Evolutionary conservation across 2,329 filamentous ascomycete species (phyloP).

Genomic region (Geosmithia flava): DNA sequence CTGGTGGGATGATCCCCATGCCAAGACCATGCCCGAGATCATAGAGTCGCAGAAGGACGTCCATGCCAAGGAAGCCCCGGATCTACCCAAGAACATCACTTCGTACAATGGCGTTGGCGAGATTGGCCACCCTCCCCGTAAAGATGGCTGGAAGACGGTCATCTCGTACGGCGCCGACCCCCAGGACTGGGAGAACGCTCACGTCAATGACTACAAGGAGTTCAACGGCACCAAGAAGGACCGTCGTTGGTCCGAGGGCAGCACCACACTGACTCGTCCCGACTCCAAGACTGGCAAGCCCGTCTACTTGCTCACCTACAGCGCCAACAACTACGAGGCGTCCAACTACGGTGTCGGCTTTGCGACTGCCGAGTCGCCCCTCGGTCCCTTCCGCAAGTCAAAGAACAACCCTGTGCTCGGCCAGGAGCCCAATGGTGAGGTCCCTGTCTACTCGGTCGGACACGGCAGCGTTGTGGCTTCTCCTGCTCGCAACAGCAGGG

Average conservation of each 20-base stretch:
- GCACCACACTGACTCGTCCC: constrained; percentile 14
- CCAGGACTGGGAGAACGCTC: constrained; percentile 21
- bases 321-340: constrained; percentile 20
- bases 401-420: constrained; percentile 16
- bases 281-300: constrained; percentile 9
- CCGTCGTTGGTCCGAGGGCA: constrained; percentile 22
- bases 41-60: constrained; percentile 13
- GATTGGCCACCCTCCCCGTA: constrained; percentile 17
- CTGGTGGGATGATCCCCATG: constrained; percentile 21
- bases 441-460: constrained; percentile 19
- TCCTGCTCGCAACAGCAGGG: constrained; percentile 7
- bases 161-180: constrained; percentile 21
- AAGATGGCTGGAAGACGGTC: constrained; percentile 22
- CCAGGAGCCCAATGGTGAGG: constrained; percentile 12
- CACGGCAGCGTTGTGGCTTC: constrained; percentile 21
- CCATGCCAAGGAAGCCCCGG: constrained; percentile 12
- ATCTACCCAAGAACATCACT: constrained; percentile 15
- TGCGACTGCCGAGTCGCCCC: constrained; percentile 16
- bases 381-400: constrained; percentile 19
- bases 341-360: constrained; percentile 23
- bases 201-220: constrained; percentile 18
- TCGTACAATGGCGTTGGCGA: constrained; percentile 21
- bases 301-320: constrained; percentile 17
- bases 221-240: constrained; percentile 21
- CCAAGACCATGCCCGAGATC: constrained; percentile 20